Evolutionary conservation across 2,329 filamentous ascomycete genomes (phyloP).

Genomic region (Elsinoe batatas): DNA sequence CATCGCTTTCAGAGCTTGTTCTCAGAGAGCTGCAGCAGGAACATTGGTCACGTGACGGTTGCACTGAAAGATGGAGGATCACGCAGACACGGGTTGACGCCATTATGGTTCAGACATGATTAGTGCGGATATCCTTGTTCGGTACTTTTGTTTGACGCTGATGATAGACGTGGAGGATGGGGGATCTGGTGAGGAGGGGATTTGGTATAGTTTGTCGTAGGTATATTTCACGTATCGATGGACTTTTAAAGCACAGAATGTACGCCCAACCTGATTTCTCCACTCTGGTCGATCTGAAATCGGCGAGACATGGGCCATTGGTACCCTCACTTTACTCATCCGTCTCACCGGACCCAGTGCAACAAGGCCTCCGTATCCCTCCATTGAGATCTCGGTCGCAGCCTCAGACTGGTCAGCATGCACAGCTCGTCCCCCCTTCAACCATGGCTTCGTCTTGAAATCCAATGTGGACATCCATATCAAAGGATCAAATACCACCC

Average conservation of each 20-base stretch:
- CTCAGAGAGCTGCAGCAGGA: neutral
- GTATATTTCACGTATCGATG: conserved; percentile 5
- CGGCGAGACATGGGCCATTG: no score
- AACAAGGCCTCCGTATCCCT: no score
- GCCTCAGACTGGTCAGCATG: no score
- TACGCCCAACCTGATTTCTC: no score
- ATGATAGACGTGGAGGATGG: neutral
- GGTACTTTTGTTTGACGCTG: neutral
- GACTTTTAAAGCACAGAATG: neutral
- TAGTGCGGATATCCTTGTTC: conserved; percentile 11
- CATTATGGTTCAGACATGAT: conserved; percentile 8
- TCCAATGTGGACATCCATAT: no score
- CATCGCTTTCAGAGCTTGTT: conserved; percentile 1
- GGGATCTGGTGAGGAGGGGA: neutral
- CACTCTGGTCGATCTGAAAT: no score
- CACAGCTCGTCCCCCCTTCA: no score
- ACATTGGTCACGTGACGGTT: neutral
- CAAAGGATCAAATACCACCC: no score
- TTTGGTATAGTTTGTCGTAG: conserved; percentile 9
- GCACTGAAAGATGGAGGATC: neutral
- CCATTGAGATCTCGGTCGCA: no score
- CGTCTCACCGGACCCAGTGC: no score
- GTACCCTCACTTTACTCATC: no score
- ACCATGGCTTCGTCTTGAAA: no score
- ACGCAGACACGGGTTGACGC: conserved; percentile 6